Evolutionary conservation across 2,329 filamentous ascomycete genomes (phyloP), one percentile per base, ranked within the genome.

Genomic region (Calonectria pteridis): DNA sequence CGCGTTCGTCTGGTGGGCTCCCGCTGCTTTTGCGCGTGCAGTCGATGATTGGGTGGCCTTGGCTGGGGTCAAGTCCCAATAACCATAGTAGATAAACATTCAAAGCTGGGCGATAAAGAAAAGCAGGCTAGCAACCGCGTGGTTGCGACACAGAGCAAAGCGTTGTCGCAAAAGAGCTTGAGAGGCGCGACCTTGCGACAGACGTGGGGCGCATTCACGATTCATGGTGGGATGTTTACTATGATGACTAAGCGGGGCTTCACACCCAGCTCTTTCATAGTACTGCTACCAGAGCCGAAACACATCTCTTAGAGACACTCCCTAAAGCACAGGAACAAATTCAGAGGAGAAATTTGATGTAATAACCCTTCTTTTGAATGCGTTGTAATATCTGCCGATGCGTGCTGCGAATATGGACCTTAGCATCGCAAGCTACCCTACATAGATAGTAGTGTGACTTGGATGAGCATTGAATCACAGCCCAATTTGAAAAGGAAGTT

Each of bases 151-250:
- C 14, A 23, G 55, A 62, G n/a, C 31, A 35, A 26, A 40, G 55
- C 35, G 55, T 59, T 31, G 33, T 37, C 43, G 43, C 43, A 46
- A 55, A 55, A 62, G 33, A 40, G 33, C 55, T 37, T 62, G 33
- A 16, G 50, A 53, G 51, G 51, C 29, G 51, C 23, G 35, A 62
- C 14, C 33, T 40, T 62, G 35, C n/a, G 55, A 33, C 55, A 1
- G 20, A 37, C 64, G 64, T 67, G 64, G 64, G 64, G 64, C 49
- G 40, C 20, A n/a, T 53, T 53, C 14, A 53, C 33, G 37, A 29
- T 13, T 51, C 29, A n/a, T 40, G 33, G 64, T 53, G 49, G 37
- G 40, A 50, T 50, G 26, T 65, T 37, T 49, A 10, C 18, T 29
- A 1, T 28, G 64, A 50, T 67, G 64, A 67, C 64, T 67, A 53